These are phyloP conservation scores for Candida ponderosae DNA, from an alignment of 805 yeast species.

Conservation along the genomic window DNA sequence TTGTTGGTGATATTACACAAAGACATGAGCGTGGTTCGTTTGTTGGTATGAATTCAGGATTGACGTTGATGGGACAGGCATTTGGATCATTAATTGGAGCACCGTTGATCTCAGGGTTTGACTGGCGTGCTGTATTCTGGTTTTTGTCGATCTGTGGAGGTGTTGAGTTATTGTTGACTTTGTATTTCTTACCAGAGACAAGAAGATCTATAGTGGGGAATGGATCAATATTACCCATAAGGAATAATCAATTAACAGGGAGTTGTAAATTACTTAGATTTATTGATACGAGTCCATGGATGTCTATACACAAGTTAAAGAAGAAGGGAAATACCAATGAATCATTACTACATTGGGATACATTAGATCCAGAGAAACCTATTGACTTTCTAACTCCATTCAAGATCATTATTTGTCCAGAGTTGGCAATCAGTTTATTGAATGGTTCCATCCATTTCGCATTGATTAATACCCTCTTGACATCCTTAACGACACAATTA, in stretches of 20 bases:
- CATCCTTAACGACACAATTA: constrained; percentile 54
- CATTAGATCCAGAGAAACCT: constrained; percentile 17
- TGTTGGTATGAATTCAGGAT: constrained; percentile 58
- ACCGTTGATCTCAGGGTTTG: constrained; percentile 31
- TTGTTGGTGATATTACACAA: constrained; percentile 66
- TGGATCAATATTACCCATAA: constrained; percentile 52
- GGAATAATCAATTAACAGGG: constrained; percentile 19
- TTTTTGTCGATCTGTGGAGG: constrained; percentile 64
- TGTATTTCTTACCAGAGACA: constrained; percentile 63
- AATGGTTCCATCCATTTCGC: constrained; percentile 57
- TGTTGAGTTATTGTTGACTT: constrained; percentile 24
- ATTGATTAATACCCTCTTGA: constrained; percentile 64
- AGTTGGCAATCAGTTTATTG: constrained; percentile 39
- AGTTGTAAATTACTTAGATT: constrained; percentile 6
- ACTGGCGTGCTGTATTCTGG: constrained; percentile 79
- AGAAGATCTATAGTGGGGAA: constrained; percentile 66
- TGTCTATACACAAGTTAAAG: constrained; percentile 14
- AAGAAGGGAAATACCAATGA: too few relatives aligned
- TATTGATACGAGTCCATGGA: constrained; percentile 1
- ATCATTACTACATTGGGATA: constrained; percentile 26
- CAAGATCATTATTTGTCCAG: constrained; percentile 32
- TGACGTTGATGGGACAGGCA: constrained; percentile 65
- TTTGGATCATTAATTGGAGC: constrained; percentile 69
- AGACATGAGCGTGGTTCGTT: constrained; percentile 61
- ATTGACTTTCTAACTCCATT: constrained; percentile 31